Evolutionary conservation across 2,329 filamentous ascomycete genomes (phyloP).

Genomic region (Cladophialophora immunda): DNA sequence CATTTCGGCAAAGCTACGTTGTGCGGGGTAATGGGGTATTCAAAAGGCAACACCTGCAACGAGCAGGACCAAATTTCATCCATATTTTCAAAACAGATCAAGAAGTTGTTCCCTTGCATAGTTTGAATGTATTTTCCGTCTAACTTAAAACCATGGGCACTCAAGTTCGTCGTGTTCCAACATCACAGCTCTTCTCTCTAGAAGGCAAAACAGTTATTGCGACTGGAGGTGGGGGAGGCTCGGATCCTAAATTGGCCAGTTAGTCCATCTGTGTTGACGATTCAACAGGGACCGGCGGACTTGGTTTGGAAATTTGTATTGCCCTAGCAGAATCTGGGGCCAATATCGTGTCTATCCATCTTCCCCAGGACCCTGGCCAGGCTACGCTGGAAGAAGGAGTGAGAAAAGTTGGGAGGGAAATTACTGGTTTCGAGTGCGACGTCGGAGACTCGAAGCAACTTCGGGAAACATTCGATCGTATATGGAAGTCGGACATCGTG

Average conservation of each 20-base stretch:
- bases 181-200: constrained; percentile 37
- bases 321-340: constrained; percentile 57
- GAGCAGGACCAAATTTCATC: too few relatives aligned
- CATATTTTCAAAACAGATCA: too few relatives aligned
- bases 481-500: constrained; percentile 56
- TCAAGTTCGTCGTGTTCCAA: background rate
- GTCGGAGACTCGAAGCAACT: constrained; percentile 52
- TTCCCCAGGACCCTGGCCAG: constrained; percentile 23
- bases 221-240: constrained; percentile 44
- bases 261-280: background rate
- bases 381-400: constrained; percentile 48
- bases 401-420: constrained; percentile 48
- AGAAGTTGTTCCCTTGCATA: background rate
- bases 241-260: background rate
- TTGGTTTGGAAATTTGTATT: constrained; percentile 56
- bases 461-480: constrained; percentile 49
- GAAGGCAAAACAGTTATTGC: constrained; percentile 54
- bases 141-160: background rate
- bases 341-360: constrained; percentile 48
- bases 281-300: constrained; percentile 52
- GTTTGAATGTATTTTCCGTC: background rate
- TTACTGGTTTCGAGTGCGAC: constrained; percentile 53
- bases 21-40: too few relatives aligned
- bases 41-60: too few relatives aligned
- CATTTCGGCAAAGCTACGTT: too few relatives aligned